Evolutionary conservation across 2,329 filamentous ascomycete species (phyloP).

Genomic region (Colletotrichum orchidophilum): DNA sequence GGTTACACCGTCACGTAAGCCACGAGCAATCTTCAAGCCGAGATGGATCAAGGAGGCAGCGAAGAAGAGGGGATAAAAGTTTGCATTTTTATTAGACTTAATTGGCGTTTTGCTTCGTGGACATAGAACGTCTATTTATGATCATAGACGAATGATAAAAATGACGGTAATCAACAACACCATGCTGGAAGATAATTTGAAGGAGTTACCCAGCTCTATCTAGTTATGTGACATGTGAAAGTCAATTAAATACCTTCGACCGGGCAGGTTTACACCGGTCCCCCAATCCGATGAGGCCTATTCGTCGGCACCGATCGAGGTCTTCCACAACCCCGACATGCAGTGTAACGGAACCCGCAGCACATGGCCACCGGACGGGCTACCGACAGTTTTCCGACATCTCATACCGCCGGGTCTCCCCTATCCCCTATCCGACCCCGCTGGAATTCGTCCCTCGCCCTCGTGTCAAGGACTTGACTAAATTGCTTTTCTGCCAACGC

Average conservation of each 20-base stretch:
- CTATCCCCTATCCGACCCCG: background rate
- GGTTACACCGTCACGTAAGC: conserved; percentile 83
- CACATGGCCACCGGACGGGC: background rate
- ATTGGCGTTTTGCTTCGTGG: background rate
- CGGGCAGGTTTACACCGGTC: background rate
- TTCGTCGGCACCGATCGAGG: background rate
- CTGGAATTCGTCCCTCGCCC: background rate
- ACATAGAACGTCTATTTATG: background rate
- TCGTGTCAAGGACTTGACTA: background rate
- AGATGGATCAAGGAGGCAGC: background rate
- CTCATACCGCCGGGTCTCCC: background rate
- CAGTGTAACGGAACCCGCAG: background rate
- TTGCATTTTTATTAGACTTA: background rate
- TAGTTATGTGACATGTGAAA: background rate
- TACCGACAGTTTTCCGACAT: background rate
- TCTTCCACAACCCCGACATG: background rate
- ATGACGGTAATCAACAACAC: background rate
- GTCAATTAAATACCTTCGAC: too few species aligned
- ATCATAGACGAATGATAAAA: background rate
- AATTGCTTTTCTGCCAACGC: background rate
- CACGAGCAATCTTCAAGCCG: background rate
- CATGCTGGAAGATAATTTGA: background rate
- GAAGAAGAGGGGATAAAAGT: background rate
- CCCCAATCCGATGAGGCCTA: background rate
- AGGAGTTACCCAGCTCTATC: rapidly evolving